Evolutionary conservation across 2,329 filamentous ascomycete species (phyloP).

Genomic region (Sporothrix euskadiensis): DNA sequence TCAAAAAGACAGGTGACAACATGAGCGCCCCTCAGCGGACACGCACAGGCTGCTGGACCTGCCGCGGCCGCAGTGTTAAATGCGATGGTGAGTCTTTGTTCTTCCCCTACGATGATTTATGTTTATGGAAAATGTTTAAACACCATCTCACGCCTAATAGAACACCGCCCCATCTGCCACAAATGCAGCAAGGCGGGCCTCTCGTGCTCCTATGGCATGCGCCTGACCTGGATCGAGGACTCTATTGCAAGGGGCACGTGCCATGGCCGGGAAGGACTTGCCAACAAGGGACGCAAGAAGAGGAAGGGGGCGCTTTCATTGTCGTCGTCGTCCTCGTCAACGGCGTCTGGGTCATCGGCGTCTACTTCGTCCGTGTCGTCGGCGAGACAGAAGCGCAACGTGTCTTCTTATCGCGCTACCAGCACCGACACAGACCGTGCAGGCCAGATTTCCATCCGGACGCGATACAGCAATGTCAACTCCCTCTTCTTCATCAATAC

Average conservation of each 20-base stretch:
- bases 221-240: slow-evolving; percentile 25
- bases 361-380: not conserved
- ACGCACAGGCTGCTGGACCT: slow-evolving; percentile 26
- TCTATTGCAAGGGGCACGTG: slow-evolving; percentile 21
- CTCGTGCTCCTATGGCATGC: slow-evolving; percentile 22
- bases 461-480: not conserved
- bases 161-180: slow-evolving; percentile 9
- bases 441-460: not conserved
- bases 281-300: not conserved
- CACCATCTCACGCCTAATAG: not conserved
- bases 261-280: slow-evolving; percentile 22
- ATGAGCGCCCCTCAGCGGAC: slow-evolving; percentile 16
- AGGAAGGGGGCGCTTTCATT: not conserved
- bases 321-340: not conserved
- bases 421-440: not conserved
- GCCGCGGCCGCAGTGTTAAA: slow-evolving; percentile 26
- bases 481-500: slow-evolving; percentile 18
- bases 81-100: slow-evolving; percentile 20
- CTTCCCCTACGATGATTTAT: no score
- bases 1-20: not conserved
- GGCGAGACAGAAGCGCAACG: not conserved
- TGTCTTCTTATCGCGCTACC: not conserved
- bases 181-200: slow-evolving; percentile 22
- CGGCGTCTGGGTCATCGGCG: not conserved
- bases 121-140: not conserved